Percentiles rank a stretch among this genome's conserved stretches.
Conservation (phyloP, 192 early-diverging fungal species). For the Glomus cerebriforme region DNA sequence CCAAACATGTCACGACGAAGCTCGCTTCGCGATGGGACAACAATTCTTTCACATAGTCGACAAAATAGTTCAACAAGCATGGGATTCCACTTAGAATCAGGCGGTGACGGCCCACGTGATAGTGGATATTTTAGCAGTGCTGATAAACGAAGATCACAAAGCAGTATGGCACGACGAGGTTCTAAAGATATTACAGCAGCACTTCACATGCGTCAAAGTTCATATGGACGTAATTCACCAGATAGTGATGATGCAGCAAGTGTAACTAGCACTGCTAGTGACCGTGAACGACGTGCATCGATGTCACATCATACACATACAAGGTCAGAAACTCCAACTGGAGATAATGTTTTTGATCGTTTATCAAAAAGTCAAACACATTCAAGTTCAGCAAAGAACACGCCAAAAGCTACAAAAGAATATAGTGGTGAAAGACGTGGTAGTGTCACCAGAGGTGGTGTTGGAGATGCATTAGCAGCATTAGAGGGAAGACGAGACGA, state of each 20-base stretch:
- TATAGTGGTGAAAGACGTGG: not conserved
- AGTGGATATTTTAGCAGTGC: constrained; percentile 20
- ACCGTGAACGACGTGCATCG: constrained; percentile 1
- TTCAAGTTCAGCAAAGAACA: constrained; percentile 14
- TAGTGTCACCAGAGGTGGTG: not conserved
- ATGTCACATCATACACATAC: constrained; percentile 17
- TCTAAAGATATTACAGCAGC: constrained; percentile 23
- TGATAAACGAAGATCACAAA: constrained; percentile 19
- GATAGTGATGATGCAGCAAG: constrained; percentile 6
- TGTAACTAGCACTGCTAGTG: not conserved
- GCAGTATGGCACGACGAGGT: constrained; percentile 12
- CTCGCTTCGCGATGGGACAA: not conserved
- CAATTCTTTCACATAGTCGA: not conserved
- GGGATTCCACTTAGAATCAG: constrained; percentile 2
- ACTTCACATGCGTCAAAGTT: not conserved
- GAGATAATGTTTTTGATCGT: constrained; percentile 19
- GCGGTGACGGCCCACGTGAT: not conserved
- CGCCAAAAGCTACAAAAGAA: not conserved
- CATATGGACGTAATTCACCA: constrained; percentile 4
- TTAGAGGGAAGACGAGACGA: not conserved
- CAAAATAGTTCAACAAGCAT: constrained; percentile 28
- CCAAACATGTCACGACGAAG: not conserved
- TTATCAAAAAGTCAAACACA: constrained; percentile 17
- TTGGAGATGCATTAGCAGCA: not conserved
- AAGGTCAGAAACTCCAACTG: constrained; percentile 8